phyloP scores from a whole-genome alignment of 208 protist species.

The Leishmania tarentolae region DNA sequence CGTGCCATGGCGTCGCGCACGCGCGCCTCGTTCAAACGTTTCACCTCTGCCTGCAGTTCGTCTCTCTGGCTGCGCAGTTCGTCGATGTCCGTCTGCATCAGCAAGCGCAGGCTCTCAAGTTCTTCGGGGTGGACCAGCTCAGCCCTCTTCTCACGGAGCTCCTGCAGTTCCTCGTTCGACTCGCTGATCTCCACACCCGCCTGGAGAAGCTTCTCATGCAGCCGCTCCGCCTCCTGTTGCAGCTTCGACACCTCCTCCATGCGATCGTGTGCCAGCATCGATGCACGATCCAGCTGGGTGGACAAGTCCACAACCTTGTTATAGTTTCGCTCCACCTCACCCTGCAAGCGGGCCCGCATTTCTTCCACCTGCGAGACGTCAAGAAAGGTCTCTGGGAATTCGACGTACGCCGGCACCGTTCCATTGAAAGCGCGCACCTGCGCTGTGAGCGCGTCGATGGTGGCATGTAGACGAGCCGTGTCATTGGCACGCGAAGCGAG shows the following conservation, averaged over 20 bases:
- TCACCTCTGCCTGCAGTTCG: constrained; percentile 48
- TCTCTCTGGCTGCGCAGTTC: constrained; percentile 60
- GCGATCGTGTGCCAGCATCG: constrained; percentile 54
- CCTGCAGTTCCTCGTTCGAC: constrained; percentile 47
- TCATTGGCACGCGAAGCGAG: constrained; percentile 83
- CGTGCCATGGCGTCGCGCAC: constrained; percentile 19
- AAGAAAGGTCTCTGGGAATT: constrained; percentile 70
- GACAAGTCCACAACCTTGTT: constrained; percentile 71
- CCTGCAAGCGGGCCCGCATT: constrained; percentile 58
- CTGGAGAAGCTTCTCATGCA: constrained; percentile 47
- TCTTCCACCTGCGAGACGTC: constrained; percentile 88
- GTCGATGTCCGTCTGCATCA: constrained; percentile 80
- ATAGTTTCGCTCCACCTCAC: constrained; percentile 61
- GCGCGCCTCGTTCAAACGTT: constrained; percentile 37
- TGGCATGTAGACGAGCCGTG: constrained; percentile 72
- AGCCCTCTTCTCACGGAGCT: constrained; percentile 42
- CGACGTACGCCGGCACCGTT: constrained; percentile 30
- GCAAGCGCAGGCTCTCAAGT: constrained; percentile 72
- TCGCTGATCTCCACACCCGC: constrained; percentile 41
- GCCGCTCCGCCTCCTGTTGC: constrained; percentile 38
- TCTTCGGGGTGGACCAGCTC: constrained; percentile 65
- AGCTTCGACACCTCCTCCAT: constrained; percentile 57
- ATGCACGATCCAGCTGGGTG: constrained; percentile 76
- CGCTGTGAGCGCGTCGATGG: constrained; percentile 63
- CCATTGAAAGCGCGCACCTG: constrained; percentile 66